Base-by-base conservation (phyloP, 495 filamentous ascomycete species). In the Aspergillus haitiensis region DNA sequence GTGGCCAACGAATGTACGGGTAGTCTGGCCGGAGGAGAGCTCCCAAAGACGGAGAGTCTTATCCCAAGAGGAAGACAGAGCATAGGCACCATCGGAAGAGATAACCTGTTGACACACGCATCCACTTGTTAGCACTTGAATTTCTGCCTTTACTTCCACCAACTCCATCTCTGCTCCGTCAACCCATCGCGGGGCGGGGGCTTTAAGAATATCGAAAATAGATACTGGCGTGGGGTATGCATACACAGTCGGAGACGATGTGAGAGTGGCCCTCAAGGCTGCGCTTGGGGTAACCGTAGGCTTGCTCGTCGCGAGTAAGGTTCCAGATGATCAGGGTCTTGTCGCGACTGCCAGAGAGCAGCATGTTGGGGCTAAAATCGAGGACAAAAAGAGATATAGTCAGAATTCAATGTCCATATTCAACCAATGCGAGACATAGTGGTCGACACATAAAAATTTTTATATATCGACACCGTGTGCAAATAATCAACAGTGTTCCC, bases 291-390 rank as follows among this genome's bases (percentile, higher is more conserved):
- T 96, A 96, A 69, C 94, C 94, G 82, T 97, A 98, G 70, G 88
- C 85, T 76, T 88, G 86, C 80, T 98, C 94, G 78, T 99, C 94
- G 78, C 94, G 93, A 78, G 94, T 98, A 68, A 99, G 88, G 88
- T 96, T 96, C 94, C 94, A 99, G 86, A 99, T 93, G 82, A 99
- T 99, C 75, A 99, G 83, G 69, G 90, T 91, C 87, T 98, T 96
- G 86, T 99, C 94, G 78, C 94, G 91, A 78, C 85, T 90, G 69
- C 85, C 92, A 60, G 94, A 99, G 65, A 99, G 89, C 73, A 99
- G 92, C 95, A 99, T 99, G 86, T 99, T 97, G 72, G 95, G 95
- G 89, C 90, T 93, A 76, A 71, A 78, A 72, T 68, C 67, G 66
- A 62, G 67, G 21, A 27, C 21, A 63, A 52, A 58, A 52, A 65